Base-by-base conservation (phyloP, 2,329 filamentous ascomycete species). In the Biscogniauxia mediterranea region DNA sequence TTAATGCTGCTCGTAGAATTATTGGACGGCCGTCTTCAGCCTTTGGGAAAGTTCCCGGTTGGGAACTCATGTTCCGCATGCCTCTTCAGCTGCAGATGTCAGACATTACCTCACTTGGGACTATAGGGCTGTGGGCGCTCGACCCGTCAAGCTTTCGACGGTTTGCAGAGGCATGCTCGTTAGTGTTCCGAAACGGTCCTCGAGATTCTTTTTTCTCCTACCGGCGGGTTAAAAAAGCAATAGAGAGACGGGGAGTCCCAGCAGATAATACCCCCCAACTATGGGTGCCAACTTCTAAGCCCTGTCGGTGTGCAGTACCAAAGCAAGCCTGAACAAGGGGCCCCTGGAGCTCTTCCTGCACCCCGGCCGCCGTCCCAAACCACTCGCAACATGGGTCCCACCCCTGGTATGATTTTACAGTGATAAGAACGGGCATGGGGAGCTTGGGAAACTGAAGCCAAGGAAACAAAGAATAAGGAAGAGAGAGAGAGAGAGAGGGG, bases 321-420 rank as follows among this genome's bases (percentile, higher is more conserved):
- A 68, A 67, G 56, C 60, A 64, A 68, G 63, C 63, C 63, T 64
- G 66, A 64, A 69, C 68, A 70, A 66, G 69, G 70, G 61, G 54
- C 64, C 71, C 70, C 64, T 68, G 69, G 56, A 60, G 55, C 55
- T 32, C 28, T 61, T 67, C 60, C 68, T 74, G 71, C 65, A 74
- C 71, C 72, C 71, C 72, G 70, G 70, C 67, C 65, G 68, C 67
- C 52, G 61, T 66, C 60, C 69, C 69, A 69, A 72, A 67, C 60
- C 58, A 67, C 67, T 62, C 67, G 68, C 69, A 69, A 69, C 69
- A 69, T 62, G 64, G 59, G 67, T 62, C 67, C 68, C 67, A 68
- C 69, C 63, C 67, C 62, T 70, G 67, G 66, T 65, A 69, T 63
- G 60, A 57, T 66, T 66, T 64, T 60, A 63, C 63, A 63, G 61